A percentile compares a stretch with the other conserved stretches of the same genome.
Evolutionary conservation across 2,329 filamentous ascomycete species (phyloP).

Genomic region (Samsoniella hepiali): DNA sequence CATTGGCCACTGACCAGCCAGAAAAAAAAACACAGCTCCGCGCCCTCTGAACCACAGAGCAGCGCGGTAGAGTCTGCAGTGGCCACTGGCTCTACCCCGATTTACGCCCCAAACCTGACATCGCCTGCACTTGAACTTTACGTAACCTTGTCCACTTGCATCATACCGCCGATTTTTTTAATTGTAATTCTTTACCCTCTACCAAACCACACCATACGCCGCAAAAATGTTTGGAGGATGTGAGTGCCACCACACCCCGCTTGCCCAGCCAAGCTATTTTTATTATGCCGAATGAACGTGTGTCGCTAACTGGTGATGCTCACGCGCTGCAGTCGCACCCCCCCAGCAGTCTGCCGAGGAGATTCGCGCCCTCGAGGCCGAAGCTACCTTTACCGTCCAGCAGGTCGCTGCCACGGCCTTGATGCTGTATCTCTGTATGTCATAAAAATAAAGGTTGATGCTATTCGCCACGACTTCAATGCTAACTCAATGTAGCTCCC

Average conservation of each 20-base stretch:
- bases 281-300: not conserved
- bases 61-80: no score
- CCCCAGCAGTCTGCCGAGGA: slow-evolving; percentile 68
- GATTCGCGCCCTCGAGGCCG: slow-evolving; percentile 64
- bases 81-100: not conserved
- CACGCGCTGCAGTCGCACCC: slow-evolving; percentile 53
- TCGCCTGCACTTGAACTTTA: slow-evolving; percentile 4
- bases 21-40: not conserved
- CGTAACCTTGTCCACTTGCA: slow-evolving; percentile 12
- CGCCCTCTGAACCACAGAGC: not conserved
- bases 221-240: slow-evolving; percentile 34
- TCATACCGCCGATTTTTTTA: slow-evolving; percentile 11
- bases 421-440: slow-evolving; percentile 71
- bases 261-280: slow-evolving; percentile 5
- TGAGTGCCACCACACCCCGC: slow-evolving; percentile 33
- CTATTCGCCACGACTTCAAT: not conserved
- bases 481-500: slow-evolving; percentile 43
- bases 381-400: slow-evolving; percentile 66
- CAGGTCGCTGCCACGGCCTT: slow-evolving; percentile 62
- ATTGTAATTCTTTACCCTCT: not conserved
- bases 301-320: slow-evolving; percentile 8
- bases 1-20: not conserved
- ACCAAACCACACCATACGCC: slow-evolving; percentile 2
- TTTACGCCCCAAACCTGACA: not conserved
- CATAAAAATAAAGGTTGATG: not conserved